phyloP scores from a whole-genome alignment of 1,284 basidiomycete species.

The Marasmius fiardii region DNA sequence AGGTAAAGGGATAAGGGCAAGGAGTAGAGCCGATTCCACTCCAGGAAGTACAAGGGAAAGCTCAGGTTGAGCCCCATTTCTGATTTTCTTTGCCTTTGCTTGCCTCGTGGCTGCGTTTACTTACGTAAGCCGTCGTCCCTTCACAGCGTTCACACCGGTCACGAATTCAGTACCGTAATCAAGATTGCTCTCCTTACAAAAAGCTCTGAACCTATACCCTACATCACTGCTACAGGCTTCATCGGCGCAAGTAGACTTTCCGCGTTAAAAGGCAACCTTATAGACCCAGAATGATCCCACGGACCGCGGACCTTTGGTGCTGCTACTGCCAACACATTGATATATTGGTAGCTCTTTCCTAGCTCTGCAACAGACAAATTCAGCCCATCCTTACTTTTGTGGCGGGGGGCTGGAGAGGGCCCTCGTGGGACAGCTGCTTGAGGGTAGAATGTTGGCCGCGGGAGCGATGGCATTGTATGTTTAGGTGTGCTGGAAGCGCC shows the following conservation, averaged over 20 bases:
- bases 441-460: constrained; percentile 46
- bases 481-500: constrained; percentile 37
- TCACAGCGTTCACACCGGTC: no score
- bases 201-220: neutral
- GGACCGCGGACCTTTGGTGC: constrained; percentile 38
- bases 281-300: constrained; percentile 54
- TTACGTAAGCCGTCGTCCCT: neutral
- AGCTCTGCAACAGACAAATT: neutral
- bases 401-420: constrained; percentile 20
- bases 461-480: constrained; percentile 54
- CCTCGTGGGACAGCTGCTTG: constrained; percentile 25
- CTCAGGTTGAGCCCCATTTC: neutral
- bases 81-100: neutral
- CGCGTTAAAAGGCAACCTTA: constrained; percentile 40
- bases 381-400: neutral
- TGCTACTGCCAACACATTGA: neutral
- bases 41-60: neutral
- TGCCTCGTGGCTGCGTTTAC: neutral
- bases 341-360: neutral
- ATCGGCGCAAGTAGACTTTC: constrained; percentile 42
- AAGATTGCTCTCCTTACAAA: neutral
- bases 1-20: constrained; percentile 15
- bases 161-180: no score
- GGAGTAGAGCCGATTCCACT: constrained; percentile 12
- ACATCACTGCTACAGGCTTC: constrained; percentile 38